Evolutionary conservation across 192 early-diverging fungal species (phyloP), one percentile per base, ranked within the genome.

Genomic region (Entomortierella chlamydospora): DNA sequence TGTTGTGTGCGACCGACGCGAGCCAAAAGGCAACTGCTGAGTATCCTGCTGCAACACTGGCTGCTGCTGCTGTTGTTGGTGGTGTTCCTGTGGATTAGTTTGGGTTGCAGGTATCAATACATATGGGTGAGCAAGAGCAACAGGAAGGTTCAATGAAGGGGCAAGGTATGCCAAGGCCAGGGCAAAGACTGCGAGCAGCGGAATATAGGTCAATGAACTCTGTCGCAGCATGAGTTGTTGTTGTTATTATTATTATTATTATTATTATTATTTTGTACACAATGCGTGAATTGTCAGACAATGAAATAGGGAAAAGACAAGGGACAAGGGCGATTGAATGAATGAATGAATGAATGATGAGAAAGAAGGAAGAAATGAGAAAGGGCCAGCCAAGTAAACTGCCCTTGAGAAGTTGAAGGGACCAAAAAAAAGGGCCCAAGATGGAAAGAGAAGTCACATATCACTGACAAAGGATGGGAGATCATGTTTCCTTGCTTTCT

Each of bases 111-210:
- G n/a, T n/a, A n/a, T n/a, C n/a, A 31, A 34, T 12, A 41, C 50
- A 31, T 47, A 60, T n/a, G 73, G 73, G 54, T 62, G 65, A 20
- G 72, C 72, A 0, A 47, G 57, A 28, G 57, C 57, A 43, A 61
- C 18, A 7, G 41, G n/a, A n/a, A n/a, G n/a, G n/a, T n/a, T 17
- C 1, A 49, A 10, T 2, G 72, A 22, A 20, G 72, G 72, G 0
- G 39, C 34, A 37, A 66, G 50, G 30, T 58, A 58, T 11, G 64
- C n/a, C 13, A 74, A 31, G 57, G 39, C 57, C 3, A 74, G 47
- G 31, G 65, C 28, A 23, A 49, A 74, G 23, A 67, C 20, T 28
- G 57, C 54, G 22, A 74, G 51, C 34, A 74, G 58, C 18, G 63
- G 57, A 4, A 74, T 18, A 29, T 49, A 67, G 8, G 49, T 37